phyloP scores from a whole-genome alignment of 1,284 basidiomycete species.

The Papiliotrema flavescens region DNA sequence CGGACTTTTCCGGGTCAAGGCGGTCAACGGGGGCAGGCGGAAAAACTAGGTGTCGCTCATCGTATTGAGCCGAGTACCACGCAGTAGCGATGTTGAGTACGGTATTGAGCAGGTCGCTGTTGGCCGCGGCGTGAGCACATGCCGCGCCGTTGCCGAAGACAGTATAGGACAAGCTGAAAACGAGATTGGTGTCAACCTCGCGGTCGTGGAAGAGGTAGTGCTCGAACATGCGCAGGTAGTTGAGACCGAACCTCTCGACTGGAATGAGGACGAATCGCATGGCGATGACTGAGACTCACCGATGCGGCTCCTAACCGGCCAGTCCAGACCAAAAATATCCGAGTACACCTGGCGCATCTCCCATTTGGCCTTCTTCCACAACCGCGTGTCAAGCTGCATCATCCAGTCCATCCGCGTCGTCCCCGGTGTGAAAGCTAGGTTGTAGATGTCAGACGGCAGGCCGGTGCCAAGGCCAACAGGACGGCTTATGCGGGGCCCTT shows the following conservation, averaged over 20 bases:
- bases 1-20: slow-evolving; percentile 53
- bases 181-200: slow-evolving; percentile 79
- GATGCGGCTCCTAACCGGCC: slow-evolving; percentile 31
- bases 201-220: slow-evolving; percentile 85
- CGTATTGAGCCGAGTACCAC: slow-evolving; percentile 84
- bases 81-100: slow-evolving; percentile 75
- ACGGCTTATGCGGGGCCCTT: slow-evolving; percentile 41
- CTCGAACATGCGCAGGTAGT: slow-evolving; percentile 84
- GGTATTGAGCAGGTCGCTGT: slow-evolving; percentile 67
- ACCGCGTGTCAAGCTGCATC: slow-evolving; percentile 37
- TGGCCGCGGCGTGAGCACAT: slow-evolving; percentile 66
- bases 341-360: slow-evolving; percentile 42
- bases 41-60: slow-evolving; percentile 61
- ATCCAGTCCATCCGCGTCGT: slow-evolving; percentile 41
- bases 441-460: slow-evolving; percentile 20
- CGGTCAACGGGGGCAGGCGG: slow-evolving; percentile 46
- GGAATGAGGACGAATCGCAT: slow-evolving; percentile 1
- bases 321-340: slow-evolving; percentile 23
- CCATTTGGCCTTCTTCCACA: slow-evolving; percentile 45
- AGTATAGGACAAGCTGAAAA: slow-evolving; percentile 86
- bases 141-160: slow-evolving; percentile 85
- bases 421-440: slow-evolving; percentile 9
- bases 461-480: slow-evolving; percentile 15
- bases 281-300: slow-evolving; percentile 17
- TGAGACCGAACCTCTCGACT: slow-evolving; percentile 78